Evolutionary conservation across 1,139 yeast genomes (phyloP).

Genomic region (Pneumocystis sp.): DNA sequence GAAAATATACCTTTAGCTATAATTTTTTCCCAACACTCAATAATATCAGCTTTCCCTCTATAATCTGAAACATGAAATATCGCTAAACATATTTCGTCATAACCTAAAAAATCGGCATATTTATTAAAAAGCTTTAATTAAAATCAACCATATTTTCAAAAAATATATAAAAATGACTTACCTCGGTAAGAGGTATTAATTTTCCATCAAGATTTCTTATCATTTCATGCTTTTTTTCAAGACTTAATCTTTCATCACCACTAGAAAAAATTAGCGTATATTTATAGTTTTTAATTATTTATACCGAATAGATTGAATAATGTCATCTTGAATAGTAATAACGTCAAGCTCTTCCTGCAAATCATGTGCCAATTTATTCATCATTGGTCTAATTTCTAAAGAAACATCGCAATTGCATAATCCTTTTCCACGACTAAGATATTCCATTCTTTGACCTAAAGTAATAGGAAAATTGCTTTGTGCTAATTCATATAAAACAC

Average conservation of each 20-base stretch:
- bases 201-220: slow-evolving; percentile 43
- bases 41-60: slow-evolving; percentile 22
- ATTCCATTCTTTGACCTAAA: slow-evolving; percentile 68
- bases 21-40: slow-evolving; percentile 26
- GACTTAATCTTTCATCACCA: slow-evolving; percentile 42
- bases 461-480: slow-evolving; percentile 56
- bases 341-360: slow-evolving; percentile 77
- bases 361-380: slow-evolving; percentile 51
- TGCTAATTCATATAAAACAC: slow-evolving; percentile 59
- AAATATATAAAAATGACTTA: slow-evolving; percentile 19
- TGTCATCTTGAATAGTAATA: slow-evolving; percentile 76
- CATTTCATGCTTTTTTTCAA: slow-evolving; percentile 33
- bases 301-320: slow-evolving; percentile 37
- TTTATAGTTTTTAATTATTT: background rate
- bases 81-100: slow-evolving; percentile 63
- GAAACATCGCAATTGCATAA: slow-evolving; percentile 79
- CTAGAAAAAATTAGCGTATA: slow-evolving; percentile 14
- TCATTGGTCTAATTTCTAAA: slow-evolving; percentile 53
- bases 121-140: slow-evolving; percentile 39
- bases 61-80: slow-evolving; percentile 69
- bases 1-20: slow-evolving; percentile 13
- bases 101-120: slow-evolving; percentile 77
- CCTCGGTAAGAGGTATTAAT: slow-evolving; percentile 56
- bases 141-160: background rate
- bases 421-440: slow-evolving; percentile 80